Evolutionary conservation across 2,329 filamentous ascomycete species (phyloP).

Genomic region (Aspergillus sp.): DNA sequence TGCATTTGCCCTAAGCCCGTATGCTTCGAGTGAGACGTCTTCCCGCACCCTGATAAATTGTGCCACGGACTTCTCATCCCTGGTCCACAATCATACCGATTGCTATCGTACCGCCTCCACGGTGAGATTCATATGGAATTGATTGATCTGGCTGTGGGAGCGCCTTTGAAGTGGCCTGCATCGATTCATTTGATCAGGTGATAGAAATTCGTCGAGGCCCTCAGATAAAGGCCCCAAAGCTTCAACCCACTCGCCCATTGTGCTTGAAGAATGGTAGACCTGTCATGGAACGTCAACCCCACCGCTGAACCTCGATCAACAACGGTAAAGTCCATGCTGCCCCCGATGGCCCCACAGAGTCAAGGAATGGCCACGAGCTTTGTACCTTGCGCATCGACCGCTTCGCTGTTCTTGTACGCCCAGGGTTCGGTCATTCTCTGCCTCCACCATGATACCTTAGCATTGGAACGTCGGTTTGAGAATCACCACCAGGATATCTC

Average conservation of each 20-base stretch:
- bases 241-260: not conserved
- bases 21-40: not conserved
- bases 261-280: constrained; percentile 52
- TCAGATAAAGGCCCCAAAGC: too few relatives aligned
- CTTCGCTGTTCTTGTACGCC: constrained; percentile 84
- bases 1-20: not conserved
- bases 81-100: not conserved
- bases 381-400: constrained; percentile 86
- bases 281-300: constrained; percentile 58
- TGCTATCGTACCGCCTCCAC: too few relatives aligned
- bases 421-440: constrained; percentile 79
- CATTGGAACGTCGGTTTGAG: constrained; percentile 81
- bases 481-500: constrained; percentile 79
- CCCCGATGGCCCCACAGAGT: constrained; percentile 20
- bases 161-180: too few relatives aligned
- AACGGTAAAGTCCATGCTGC: constrained; percentile 49
- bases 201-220: too few relatives aligned
- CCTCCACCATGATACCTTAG: constrained; percentile 87
- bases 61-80: not conserved
- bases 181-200: too few relatives aligned
- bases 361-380: constrained; percentile 53
- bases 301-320: constrained; percentile 59
- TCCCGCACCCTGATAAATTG: not conserved
- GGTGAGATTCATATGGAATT: too few relatives aligned
- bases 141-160: too few relatives aligned